phyloP scores from a whole-genome alignment of 345 rosid genomes.

The Hibiscus syriacus region DNA sequence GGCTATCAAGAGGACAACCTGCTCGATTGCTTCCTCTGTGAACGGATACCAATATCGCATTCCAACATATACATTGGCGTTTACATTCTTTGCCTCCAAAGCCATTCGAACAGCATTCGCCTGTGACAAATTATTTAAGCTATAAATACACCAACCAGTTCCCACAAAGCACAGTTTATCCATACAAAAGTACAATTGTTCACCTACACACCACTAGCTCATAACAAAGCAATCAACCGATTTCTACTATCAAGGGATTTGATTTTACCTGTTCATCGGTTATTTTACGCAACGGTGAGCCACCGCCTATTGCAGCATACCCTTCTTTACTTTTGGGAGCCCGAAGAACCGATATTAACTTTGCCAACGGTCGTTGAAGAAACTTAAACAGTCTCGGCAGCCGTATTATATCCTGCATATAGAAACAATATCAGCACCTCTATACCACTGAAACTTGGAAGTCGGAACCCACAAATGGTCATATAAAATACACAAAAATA shows the following conservation, averaged over 20 bases:
- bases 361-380: slow-evolving; percentile 71
- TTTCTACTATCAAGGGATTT: not conserved
- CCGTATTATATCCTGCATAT: slow-evolving; percentile 73
- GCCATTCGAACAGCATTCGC: slow-evolving; percentile 63
- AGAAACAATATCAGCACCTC: not conserved
- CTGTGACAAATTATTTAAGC: slow-evolving; percentile 25
- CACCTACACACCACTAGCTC: not conserved
- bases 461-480: not conserved
- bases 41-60: slow-evolving; percentile 94
- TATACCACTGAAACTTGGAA: slow-evolving; percentile 1
- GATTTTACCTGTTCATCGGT: slow-evolving; percentile 66
- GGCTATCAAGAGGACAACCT: slow-evolving; percentile 31
- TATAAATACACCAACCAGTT: not conserved
- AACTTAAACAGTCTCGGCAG: slow-evolving; percentile 82
- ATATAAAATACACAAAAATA: not conserved
- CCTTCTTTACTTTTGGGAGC: slow-evolving; percentile 94
- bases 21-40: slow-evolving; percentile 85
- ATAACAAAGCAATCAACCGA: not conserved
- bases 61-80: slow-evolving; percentile 66
- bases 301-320: slow-evolving; percentile 97
- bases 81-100: slow-evolving; percentile 50
- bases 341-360: slow-evolving; percentile 69
- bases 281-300: slow-evolving; percentile 80
- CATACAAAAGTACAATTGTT: not conserved
- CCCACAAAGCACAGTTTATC: not conserved